Base-by-base conservation (phyloP, 225 moss, liverwort and hornwort species). In the Marchantia paleacea region DNA sequence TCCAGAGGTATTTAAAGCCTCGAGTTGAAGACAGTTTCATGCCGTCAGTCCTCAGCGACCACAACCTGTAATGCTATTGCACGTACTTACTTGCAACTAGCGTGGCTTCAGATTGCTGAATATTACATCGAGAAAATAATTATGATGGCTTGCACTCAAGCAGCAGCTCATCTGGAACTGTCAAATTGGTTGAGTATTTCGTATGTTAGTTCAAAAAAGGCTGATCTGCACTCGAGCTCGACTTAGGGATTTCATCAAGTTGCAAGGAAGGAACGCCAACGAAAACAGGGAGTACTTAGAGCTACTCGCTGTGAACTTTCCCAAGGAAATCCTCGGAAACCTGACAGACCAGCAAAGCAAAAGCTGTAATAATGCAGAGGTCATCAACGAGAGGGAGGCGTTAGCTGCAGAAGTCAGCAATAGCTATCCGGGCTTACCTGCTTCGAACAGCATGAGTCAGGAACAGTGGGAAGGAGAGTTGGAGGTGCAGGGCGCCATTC, bases 401-500 rank as follows among this genome's bases (percentile, higher is more conserved):
- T 8, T 11, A 26, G 0, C 66, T 28, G 29, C 28, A 4, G n/a
- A n/a, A n/a, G n/a, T 3, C 13, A 14, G 66, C 29, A 66, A 10
- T 18, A n/a, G n/a, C n/a, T 82, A 85, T 58, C 82, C 85, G 0
- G 85, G 85, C 7, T 54, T 50, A 26, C 79, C 78, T 31, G 64
- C 85, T 19, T 85, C 82, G 85, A 82, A 82, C 57, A 82, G 82
- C n/a, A n/a, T n/a, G n/a, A n/a, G n/a, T n/a, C n/a, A n/a, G n/a
- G n/a, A n/a, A n/a, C n/a, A n/a, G n/a, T 39, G 85, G 82, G 68
- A 85, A 69, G 55, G 66, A 29, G 68, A 79, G 12, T 69, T 12
- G n/a, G 6, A 12, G 25, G 9, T 65, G 25, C n/a, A 19, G 3
- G 63, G 0, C 19, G 66, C 66, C 4, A 28, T n/a, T n/a, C n/a